Evolutionary conservation across 2,329 filamentous ascomycete species (phyloP).

Genomic region (Fusarium camptoceras): DNA sequence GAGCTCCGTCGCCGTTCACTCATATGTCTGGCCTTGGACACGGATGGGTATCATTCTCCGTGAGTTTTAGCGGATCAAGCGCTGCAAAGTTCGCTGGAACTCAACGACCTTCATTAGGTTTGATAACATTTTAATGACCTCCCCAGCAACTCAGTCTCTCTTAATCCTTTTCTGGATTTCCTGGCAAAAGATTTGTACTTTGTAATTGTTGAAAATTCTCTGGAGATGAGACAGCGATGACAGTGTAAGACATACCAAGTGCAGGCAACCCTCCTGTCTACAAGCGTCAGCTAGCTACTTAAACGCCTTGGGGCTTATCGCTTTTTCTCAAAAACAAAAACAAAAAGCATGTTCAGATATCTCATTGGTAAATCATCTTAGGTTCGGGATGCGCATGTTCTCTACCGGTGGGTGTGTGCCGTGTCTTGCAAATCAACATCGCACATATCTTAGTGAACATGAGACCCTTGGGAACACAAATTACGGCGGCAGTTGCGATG

Average conservation of each 20-base stretch:
- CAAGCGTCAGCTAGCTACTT: neutral
- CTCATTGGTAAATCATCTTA: too few species aligned
- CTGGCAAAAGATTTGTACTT: too few species aligned
- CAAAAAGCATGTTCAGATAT: too few species aligned
- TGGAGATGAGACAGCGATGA: neutral
- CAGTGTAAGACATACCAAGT: neutral
- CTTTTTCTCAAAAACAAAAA: neutral
- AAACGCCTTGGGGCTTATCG: neutral
- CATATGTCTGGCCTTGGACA: too few species aligned
- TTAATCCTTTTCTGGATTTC: too few species aligned
- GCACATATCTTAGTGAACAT: neutral
- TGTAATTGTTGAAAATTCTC: neutral
- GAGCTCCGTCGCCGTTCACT: neutral
- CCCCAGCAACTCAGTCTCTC: neutral
- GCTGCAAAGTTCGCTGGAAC: neutral
- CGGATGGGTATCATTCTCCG: neutral
- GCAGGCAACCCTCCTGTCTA: neutral
- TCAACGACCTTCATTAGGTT: neutral
- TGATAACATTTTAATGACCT: neutral
- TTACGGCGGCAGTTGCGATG: neutral
- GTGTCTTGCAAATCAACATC: neutral
- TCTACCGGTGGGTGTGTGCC: neutral
- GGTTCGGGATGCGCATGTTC: too few species aligned
- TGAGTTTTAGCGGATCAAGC: neutral
- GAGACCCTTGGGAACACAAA: neutral